A percentile compares a stretch with the other conserved stretches of the same genome.
Conservation (phyloP, 441 rosid genomes). For the Isatis lusitanica region DNA sequence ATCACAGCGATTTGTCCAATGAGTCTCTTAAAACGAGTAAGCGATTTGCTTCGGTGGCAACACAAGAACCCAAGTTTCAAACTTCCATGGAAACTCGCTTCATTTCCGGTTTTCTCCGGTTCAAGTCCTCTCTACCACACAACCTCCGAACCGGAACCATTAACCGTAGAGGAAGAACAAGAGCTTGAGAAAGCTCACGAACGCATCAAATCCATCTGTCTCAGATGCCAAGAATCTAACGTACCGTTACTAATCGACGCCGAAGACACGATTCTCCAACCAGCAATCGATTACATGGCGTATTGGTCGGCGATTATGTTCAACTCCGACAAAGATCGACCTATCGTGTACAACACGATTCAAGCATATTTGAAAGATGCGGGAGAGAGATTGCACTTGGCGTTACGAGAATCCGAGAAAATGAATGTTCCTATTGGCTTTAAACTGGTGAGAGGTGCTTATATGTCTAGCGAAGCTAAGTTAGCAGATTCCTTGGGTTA, state of each 20-base stretch:
- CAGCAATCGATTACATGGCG: constrained; percentile 80
- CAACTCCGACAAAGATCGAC: constrained; percentile 48
- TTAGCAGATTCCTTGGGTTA: constrained; percentile 66
- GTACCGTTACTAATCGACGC: constrained; percentile 69
- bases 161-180: constrained; percentile 55
- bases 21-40: constrained; percentile 48
- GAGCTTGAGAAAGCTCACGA: constrained; percentile 52
- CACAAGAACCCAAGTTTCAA: constrained; percentile 51
- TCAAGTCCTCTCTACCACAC: constrained; percentile 79
- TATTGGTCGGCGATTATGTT: constrained; percentile 53
- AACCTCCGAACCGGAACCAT: constrained; percentile 49
- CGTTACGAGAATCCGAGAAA: constrained; percentile 51
- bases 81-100: constrained; percentile 70
- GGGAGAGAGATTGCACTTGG: constrained; percentile 53
- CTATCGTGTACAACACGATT: constrained; percentile 62
- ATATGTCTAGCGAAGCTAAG: constrained; percentile 65
- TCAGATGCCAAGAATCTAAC: constrained; percentile 47
- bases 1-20: constrained; percentile 73
- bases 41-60: constrained; percentile 81
- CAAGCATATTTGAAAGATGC: constrained; percentile 86
- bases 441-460: constrained; percentile 86
- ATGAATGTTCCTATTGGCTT: constrained; percentile 69
- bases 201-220: constrained; percentile 52
- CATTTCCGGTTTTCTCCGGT: constrained; percentile 64
- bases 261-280: constrained; percentile 74